Percentiles rank a stretch among this genome's conserved stretches.
These are phyloP conservation scores for Erythrophleum ivorense DNA, from an alignment of 331 rosid genomes.

Conservation along the genomic window DNA sequence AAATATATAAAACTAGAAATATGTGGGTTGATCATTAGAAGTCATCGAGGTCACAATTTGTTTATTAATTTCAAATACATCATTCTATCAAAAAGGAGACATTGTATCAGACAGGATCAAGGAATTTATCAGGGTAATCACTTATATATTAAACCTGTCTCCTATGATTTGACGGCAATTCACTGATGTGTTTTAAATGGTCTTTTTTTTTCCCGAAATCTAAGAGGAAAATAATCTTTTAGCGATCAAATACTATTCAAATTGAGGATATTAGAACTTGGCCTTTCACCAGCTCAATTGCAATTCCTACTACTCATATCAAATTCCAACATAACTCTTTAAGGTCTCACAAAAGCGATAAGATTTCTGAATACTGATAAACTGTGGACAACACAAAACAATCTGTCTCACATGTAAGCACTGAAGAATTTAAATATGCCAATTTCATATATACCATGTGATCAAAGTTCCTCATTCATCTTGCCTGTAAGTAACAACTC, in stretches of 20 bases:
- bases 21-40: neutral
- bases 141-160: neutral
- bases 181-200: neutral
- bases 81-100: neutral
- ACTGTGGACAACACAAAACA: neutral
- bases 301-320: neutral
- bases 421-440: neutral
- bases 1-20: neutral
- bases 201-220: no score
- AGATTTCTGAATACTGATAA: neutral
- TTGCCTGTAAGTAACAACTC: neutral
- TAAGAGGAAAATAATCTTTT: neutral
- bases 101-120: neutral
- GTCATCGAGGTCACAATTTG: neutral
- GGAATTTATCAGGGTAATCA: neutral
- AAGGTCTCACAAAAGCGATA: neutral
- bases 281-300: neutral
- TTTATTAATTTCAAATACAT: neutral
- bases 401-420: neutral
- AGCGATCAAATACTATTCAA: neutral
- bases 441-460: neutral
- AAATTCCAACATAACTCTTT: slow-evolving; percentile 2
- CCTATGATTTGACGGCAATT: neutral
- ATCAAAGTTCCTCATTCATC: slow-evolving; percentile 15
- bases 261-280: neutral